Percentiles rank a stretch among this genome's conserved stretches.
Conservation (phyloP, 345 rosid species). For the Rubroshorea leprosula region DNA sequence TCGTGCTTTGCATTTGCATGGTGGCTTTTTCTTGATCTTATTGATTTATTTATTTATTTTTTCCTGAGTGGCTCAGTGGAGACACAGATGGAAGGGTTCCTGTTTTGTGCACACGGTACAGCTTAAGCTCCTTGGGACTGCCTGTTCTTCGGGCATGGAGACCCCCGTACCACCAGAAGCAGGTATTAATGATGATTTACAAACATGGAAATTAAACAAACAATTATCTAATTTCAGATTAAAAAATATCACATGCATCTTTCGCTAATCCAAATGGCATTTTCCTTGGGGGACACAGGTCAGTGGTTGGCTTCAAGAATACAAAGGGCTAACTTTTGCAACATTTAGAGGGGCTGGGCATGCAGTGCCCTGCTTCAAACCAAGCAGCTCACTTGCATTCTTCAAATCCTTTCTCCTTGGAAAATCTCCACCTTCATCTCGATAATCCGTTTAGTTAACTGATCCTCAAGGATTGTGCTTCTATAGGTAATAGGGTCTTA, state of each 20-base stretch:
- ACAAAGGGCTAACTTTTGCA: conserved; percentile 75
- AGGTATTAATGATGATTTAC: conserved; percentile 32
- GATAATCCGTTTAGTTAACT: background rate
- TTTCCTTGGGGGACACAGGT: conserved; percentile 44
- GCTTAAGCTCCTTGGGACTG: conserved; percentile 51
- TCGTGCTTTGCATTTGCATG: background rate
- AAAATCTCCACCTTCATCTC: conserved; percentile 31
- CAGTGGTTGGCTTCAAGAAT: conserved; percentile 91
- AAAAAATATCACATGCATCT: no score
- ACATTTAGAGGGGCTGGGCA: conserved; percentile 99
- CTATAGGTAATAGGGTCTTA: no score
- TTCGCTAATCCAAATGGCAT: background rate
- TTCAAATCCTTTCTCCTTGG: conserved; percentile 68
- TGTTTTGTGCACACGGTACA: conserved; percentile 75
- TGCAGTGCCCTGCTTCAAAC: conserved; percentile 85
- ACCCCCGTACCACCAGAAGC: conserved; percentile 81
- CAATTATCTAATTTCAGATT: background rate
- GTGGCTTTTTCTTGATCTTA: background rate
- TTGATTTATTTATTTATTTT: no score
- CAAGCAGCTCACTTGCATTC: conserved; percentile 58
- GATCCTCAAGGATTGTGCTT: background rate
- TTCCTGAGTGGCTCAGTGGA: conserved; percentile 58
- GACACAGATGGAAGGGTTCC: conserved; percentile 99
- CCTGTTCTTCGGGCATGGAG: conserved; percentile 68
- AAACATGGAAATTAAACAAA: no score